These are phyloP conservation scores for Neoarthrinium moseri DNA, from an alignment of 2,329 filamentous ascomycete genomes.

Conservation along the genomic window DNA sequence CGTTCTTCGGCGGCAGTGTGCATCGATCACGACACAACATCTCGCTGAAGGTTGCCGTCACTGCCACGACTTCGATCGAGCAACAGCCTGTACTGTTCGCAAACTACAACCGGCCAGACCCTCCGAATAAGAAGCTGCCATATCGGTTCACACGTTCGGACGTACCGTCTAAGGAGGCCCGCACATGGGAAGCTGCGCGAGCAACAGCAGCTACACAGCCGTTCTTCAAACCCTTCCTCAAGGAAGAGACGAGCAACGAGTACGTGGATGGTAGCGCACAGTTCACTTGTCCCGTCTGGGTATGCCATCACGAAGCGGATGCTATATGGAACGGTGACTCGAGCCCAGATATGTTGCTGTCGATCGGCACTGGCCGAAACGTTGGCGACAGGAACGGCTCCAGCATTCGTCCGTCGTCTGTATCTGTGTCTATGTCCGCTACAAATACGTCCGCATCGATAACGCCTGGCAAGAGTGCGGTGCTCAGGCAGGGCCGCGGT, in stretches of 20 bases:
- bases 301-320: slow-evolving; percentile 25
- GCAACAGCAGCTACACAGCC: slow-evolving; percentile 27
- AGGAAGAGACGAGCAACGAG: slow-evolving; percentile 21
- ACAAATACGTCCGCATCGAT: slow-evolving; percentile 10
- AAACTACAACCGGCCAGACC: slow-evolving; percentile 30
- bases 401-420: slow-evolving; percentile 13
- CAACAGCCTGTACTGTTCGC: slow-evolving; percentile 27
- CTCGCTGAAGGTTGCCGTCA: slow-evolving; percentile 27
- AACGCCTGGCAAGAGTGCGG: slow-evolving; percentile 14
- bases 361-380: slow-evolving; percentile 27
- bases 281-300: slow-evolving; percentile 23
- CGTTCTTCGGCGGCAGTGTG: slow-evolving; percentile 27
- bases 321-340: slow-evolving; percentile 25
- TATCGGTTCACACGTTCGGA: slow-evolving; percentile 27
- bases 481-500: slow-evolving; percentile 26
- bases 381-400: slow-evolving; percentile 22
- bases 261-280: slow-evolving; percentile 20
- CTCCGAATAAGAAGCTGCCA: slow-evolving; percentile 17
- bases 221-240: slow-evolving; percentile 28
- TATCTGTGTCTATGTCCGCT: slow-evolving; percentile 21
- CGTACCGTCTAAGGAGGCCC: slow-evolving; percentile 24
- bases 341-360: slow-evolving; percentile 27
- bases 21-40: slow-evolving; percentile 20
- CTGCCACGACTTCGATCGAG: slow-evolving; percentile 20
- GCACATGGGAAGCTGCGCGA: slow-evolving; percentile 29